phyloP scores from a whole-genome alignment of 2,329 filamentous ascomycete species.

The Geosmithia putterillii region DNA sequence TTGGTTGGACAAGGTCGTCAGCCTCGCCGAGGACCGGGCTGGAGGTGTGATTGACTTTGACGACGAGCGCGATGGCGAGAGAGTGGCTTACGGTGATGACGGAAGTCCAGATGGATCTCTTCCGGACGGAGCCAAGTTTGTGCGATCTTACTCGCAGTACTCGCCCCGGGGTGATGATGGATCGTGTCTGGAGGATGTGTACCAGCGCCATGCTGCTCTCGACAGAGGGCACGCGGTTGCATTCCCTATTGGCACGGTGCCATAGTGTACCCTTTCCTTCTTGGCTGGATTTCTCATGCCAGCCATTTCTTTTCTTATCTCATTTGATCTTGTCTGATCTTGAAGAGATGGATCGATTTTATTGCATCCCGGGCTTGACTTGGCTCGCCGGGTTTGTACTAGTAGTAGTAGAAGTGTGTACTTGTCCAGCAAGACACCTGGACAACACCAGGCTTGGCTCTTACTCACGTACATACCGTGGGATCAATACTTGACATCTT shows the following conservation, averaged over 20 bases:
- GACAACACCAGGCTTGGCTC: too few relatives aligned
- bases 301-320: too few relatives aligned
- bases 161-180: conserved; percentile 28
- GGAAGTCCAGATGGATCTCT: conserved; percentile 23
- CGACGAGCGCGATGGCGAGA: conserved; percentile 20
- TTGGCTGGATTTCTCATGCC: too few relatives aligned
- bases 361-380: too few relatives aligned
- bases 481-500: too few relatives aligned
- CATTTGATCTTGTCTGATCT: too few relatives aligned
- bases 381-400: too few relatives aligned
- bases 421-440: too few relatives aligned
- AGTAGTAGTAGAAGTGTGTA: too few relatives aligned
- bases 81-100: conserved; percentile 16
- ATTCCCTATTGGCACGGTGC: background rate
- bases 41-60: conserved; percentile 30
- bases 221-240: background rate
- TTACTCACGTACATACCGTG: too few relatives aligned
- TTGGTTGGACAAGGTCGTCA: conserved; percentile 17
- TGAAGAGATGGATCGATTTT: too few relatives aligned
- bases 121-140: conserved; percentile 14
- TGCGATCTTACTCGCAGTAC: conserved; percentile 19
- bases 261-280: background rate
- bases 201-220: conserved; percentile 3
- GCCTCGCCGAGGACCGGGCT: conserved; percentile 16
- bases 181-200: conserved; percentile 15